A percentile compares a stretch with the other conserved stretches of the same genome.
phyloP scores from a whole-genome alignment of 2,329 filamentous ascomycete species.

The Didymella keratinophila region DNA sequence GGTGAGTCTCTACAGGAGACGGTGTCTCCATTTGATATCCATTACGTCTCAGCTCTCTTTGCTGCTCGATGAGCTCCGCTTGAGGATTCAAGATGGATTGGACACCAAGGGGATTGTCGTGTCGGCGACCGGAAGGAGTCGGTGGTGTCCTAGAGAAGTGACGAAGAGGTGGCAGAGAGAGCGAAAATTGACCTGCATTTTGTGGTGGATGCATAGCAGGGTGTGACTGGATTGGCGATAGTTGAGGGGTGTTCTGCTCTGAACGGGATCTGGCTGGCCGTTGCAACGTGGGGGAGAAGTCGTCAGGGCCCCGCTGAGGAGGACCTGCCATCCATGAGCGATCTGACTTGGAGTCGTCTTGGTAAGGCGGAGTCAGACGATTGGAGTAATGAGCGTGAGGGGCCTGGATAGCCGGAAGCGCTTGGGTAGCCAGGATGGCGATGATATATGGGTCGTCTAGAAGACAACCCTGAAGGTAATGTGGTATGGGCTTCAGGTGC shows the following conservation, averaged over 20 bases:
- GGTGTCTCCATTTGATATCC: slow-evolving; percentile 56
- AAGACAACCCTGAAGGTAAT: slow-evolving; percentile 17
- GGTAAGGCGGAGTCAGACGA: slow-evolving; percentile 45
- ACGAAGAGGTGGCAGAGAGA: slow-evolving; percentile 47
- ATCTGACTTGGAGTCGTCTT: slow-evolving; percentile 40
- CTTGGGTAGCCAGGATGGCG: slow-evolving; percentile 52
- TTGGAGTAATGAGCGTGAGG: slow-evolving; percentile 45
- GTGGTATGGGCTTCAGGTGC: neutral
- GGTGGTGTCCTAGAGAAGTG: slow-evolving; percentile 47
- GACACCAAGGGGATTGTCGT: slow-evolving; percentile 51
- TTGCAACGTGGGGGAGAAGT: slow-evolving; percentile 42
- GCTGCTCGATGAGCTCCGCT: slow-evolving; percentile 44
- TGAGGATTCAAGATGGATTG: slow-evolving; percentile 58
- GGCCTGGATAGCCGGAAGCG: slow-evolving; percentile 45
- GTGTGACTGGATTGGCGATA: slow-evolving; percentile 38
- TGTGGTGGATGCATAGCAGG: slow-evolving; percentile 40
- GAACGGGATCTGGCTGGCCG: slow-evolving; percentile 34
- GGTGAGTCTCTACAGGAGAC: slow-evolving; percentile 48
- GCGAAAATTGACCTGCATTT: slow-evolving; percentile 23
- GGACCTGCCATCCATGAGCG: slow-evolving; percentile 48
- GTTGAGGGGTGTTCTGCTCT: slow-evolving; percentile 38
- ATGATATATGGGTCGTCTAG: slow-evolving; percentile 14
- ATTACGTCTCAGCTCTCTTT: slow-evolving; percentile 50
- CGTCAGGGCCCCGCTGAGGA: slow-evolving; percentile 45
- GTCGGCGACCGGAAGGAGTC: slow-evolving; percentile 41